A percentile compares a stretch with the other conserved stretches of the same genome.
Evolutionary conservation across 768 basidiomycete genomes (phyloP).

Genomic region (Hygrocybe coccinea): DNA sequence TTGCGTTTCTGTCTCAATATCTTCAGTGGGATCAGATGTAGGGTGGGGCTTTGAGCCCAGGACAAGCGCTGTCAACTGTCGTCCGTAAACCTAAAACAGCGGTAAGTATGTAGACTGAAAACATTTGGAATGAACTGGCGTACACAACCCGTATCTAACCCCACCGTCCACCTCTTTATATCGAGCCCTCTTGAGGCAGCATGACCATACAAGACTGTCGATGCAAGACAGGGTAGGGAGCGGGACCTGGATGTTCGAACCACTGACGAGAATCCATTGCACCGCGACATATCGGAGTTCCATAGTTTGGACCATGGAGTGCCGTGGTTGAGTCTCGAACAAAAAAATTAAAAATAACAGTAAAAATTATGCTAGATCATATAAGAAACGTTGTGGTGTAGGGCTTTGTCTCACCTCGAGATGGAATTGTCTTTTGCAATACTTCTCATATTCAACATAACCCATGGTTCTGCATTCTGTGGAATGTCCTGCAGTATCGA

Average conservation of each 20-base stretch:
- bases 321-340: conserved; percentile 40
- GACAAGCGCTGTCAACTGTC: conserved; percentile 63
- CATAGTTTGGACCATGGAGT: conserved; percentile 74
- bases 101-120: background rate
- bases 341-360: background rate
- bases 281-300: conserved; percentile 59
- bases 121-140: conserved; percentile 24
- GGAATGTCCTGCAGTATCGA: conserved; percentile 63
- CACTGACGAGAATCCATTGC: conserved; percentile 46
- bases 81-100: conserved; percentile 48
- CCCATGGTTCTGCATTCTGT: conserved; percentile 77
- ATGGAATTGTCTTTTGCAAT: conserved; percentile 41
- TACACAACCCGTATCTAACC: conserved; percentile 85
- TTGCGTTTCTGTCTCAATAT: conserved; percentile 9
- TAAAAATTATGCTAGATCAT: background rate
- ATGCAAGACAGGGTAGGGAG: conserved; percentile 58
- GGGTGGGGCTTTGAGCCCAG: conserved; percentile 32
- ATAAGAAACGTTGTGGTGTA: background rate
- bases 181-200: conserved; percentile 76
- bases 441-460: conserved; percentile 66
- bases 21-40: conserved; percentile 1
- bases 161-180: conserved; percentile 76
- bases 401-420: conserved; percentile 34
- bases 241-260: conserved; percentile 19
- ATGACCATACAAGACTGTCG: conserved; percentile 85